Conservation (phyloP, 1,284 basidiomycete species). For the Heterobasidion irregulare region DNA sequence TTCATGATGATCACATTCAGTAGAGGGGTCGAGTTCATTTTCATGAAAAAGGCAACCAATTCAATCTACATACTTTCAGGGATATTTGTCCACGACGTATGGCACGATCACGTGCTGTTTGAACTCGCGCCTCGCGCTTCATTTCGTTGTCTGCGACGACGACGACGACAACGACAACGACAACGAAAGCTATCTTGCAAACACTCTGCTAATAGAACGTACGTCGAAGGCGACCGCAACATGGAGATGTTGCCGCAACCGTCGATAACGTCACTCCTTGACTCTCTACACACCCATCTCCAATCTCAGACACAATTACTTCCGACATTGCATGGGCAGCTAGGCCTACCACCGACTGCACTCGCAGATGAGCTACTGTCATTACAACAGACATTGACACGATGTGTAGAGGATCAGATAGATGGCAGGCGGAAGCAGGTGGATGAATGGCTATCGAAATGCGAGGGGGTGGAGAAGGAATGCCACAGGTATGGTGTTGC, state of each 20-base stretch:
- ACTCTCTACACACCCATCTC: slow-evolving; percentile 70
- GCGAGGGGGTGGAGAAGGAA: slow-evolving; percentile 50
- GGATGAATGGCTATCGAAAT: slow-evolving; percentile 58
- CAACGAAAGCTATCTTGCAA: too few species aligned
- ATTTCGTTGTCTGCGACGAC: neutral
- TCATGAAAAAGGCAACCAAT: too few species aligned
- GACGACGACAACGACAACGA: neutral
- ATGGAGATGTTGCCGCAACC: slow-evolving; percentile 9
- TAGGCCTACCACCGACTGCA: slow-evolving; percentile 65
- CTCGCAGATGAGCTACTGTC: slow-evolving; percentile 65
- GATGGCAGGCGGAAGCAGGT: slow-evolving; percentile 60
- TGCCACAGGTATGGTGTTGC: slow-evolving; percentile 57
- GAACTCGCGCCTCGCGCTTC: neutral
- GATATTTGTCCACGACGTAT: too few species aligned
- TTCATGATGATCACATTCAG: too few species aligned
- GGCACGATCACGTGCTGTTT: neutral
- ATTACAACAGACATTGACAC: slow-evolving; percentile 58
- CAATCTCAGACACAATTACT: slow-evolving; percentile 69
- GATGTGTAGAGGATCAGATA: slow-evolving; percentile 64
- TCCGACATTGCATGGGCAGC: slow-evolving; percentile 59
- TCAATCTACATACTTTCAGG: too few species aligned
- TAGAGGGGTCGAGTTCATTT: too few species aligned
- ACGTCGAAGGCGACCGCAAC: neutral
- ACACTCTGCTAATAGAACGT: neutral
- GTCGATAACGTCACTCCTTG: slow-evolving; percentile 49